These are phyloP conservation scores for Lanmaoa pseudosensibilis DNA, from an alignment of 768 basidiomycete species.

Conservation along the genomic window DNA sequence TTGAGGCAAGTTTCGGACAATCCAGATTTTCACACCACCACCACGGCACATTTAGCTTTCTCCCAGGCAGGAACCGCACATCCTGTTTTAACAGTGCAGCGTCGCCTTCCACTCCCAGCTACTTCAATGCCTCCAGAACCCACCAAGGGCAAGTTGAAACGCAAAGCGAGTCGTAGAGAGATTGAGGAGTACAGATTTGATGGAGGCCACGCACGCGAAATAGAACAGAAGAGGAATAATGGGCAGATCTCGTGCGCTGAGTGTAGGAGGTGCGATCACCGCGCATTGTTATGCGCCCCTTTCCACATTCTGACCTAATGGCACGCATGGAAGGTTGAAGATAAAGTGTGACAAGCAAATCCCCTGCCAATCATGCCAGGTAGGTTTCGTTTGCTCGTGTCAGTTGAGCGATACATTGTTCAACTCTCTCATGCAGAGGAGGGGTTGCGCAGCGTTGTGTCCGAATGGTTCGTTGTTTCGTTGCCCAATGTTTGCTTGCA, in stretches of 20 bases:
- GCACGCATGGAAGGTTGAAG: slow-evolving; percentile 54
- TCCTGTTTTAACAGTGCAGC: slow-evolving; percentile 6
- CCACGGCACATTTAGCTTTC: slow-evolving; percentile 25
- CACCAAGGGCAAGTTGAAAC: slow-evolving; percentile 50
- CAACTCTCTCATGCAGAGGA: slow-evolving; percentile 39
- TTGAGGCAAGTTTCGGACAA: slow-evolving; percentile 7
- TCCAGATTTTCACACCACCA: slow-evolving; percentile 31
- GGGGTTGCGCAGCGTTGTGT: slow-evolving; percentile 69
- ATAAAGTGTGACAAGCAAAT: slow-evolving; percentile 84
- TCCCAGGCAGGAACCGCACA: slow-evolving; percentile 23
- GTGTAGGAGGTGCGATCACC: slow-evolving; percentile 74
- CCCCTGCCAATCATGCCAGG: slow-evolving; percentile 76
- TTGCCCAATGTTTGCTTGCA: neutral
- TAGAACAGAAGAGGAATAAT: slow-evolving; percentile 71
- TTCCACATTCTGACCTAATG: slow-evolving; percentile 25
- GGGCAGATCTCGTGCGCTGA: slow-evolving; percentile 81
- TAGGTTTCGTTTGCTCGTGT: slow-evolving; percentile 27
- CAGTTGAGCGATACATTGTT: neutral
- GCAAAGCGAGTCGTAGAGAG: slow-evolving; percentile 50
- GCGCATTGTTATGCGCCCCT: slow-evolving; percentile 31
- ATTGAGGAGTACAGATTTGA: slow-evolving; percentile 52
- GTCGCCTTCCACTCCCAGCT: slow-evolving; percentile 9
- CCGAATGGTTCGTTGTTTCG: slow-evolving; percentile 56
- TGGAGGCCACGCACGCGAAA: slow-evolving; percentile 57
- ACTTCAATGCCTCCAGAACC: slow-evolving; percentile 56